These are phyloP conservation scores for Penicillium cinerascens DNA, from an alignment of 495 filamentous ascomycete genomes.

Conservation along the genomic window DNA sequence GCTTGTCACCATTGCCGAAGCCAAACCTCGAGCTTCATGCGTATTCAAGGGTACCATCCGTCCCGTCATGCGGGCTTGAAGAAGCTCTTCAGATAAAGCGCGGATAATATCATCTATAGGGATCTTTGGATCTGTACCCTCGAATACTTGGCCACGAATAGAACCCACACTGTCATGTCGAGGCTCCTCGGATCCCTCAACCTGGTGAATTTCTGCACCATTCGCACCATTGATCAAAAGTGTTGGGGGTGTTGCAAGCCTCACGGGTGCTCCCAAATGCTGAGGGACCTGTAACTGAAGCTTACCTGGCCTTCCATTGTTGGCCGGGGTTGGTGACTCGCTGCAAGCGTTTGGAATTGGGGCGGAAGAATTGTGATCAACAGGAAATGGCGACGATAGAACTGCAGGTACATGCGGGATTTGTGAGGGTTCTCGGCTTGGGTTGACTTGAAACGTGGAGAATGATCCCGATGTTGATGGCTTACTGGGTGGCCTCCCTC, in stretches of 20 bases:
- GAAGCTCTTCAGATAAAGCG: slow-evolving; percentile 32
- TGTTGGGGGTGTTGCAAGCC: slow-evolving; percentile 73
- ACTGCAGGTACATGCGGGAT: slow-evolving; percentile 18
- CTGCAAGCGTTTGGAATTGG: slow-evolving; percentile 18
- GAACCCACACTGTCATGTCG: slow-evolving; percentile 1
- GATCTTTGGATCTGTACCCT: slow-evolving; percentile 13
- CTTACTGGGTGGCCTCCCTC: slow-evolving; percentile 83
- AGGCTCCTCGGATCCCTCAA: background rate
- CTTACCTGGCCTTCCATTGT: slow-evolving; percentile 39
- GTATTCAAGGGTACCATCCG: slow-evolving; percentile 22
- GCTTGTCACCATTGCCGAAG: slow-evolving; percentile 31
- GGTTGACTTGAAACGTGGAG: slow-evolving; percentile 79
- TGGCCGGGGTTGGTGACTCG: slow-evolving; percentile 29
- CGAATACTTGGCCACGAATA: slow-evolving; percentile 6
- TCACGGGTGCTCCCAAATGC: slow-evolving; percentile 66
- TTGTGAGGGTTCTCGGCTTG: slow-evolving; percentile 40
- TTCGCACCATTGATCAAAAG: slow-evolving; percentile 66
- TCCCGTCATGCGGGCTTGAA: slow-evolving; percentile 30
- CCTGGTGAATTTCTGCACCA: slow-evolving; percentile 9
- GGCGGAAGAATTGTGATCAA: slow-evolving; percentile 26
- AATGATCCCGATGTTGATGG: slow-evolving; percentile 73
- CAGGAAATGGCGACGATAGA: slow-evolving; percentile 28
- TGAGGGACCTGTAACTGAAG: slow-evolving; percentile 81
- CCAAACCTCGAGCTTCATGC: slow-evolving; percentile 35
- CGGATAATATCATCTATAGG: slow-evolving; percentile 36